Base-by-base conservation (phyloP, 192 early-diverging fungal genomes). In the Coemansia sp. region DNA sequence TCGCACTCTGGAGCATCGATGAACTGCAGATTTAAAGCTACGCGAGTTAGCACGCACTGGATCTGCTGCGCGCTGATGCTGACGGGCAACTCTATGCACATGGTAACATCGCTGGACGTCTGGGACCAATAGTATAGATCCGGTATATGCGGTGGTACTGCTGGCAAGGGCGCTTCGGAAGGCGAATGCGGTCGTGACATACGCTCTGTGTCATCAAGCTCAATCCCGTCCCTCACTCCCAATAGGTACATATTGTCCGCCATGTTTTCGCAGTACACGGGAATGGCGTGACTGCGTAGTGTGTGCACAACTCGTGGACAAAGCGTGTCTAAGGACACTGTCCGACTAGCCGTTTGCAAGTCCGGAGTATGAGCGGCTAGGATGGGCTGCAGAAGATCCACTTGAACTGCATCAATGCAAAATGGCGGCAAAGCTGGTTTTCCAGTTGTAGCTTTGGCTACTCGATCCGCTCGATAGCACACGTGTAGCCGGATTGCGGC, bases 51-150 rank as follows among this genome's bases (percentile, higher is more conserved):
- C 41, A 79, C 78, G 74, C 88, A 91, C 18, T 59, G 35, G 37
- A 91, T 71, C 43, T 85, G 86, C 1, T 66, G 67, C 4, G 84
- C 82, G 8, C 68, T 71, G 26, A 87, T 82, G 19, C 67, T 62
- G 2, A 19, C 48, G 1, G 87, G 87, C 17, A 91, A 63, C 27
- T 80, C 63, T 32, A 89, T 85, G 44, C 79, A 80, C 24, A 91
- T 60, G 0, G 87, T 87, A 43, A 91, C 73, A 35, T 91, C 90
- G 8, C 72, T 71, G 7, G 74, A 58, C 4, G 85, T 83, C 38
- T 91, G 90, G 3, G 70, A 85, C 90, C 90, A 91, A 56, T 83
- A 79, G 67, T 91, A 91, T 4, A 70, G 78, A 1, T 65, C 64
- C 8, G 29, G 60, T 22, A 19, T 58, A 24, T 36, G 8, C 3